Evolutionary conservation across 78 protist genomes (phyloP).

Genomic region (Pelomyxa schiedti): DNA sequence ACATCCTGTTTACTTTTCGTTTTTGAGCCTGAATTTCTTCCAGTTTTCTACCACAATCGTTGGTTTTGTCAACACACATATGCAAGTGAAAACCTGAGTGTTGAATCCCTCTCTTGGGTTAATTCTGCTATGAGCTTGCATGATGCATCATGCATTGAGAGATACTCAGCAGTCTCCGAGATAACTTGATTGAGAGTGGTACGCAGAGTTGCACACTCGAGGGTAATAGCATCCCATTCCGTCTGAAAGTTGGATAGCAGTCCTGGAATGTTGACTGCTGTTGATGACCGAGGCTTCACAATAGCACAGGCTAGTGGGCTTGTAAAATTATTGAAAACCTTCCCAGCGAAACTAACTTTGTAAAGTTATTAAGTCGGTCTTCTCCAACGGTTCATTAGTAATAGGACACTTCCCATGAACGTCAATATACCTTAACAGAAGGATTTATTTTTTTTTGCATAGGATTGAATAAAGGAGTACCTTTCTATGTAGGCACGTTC

Average conservation of each 20-base stretch:
- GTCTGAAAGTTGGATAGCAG: constrained; percentile 76
- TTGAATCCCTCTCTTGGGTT: constrained; percentile 85
- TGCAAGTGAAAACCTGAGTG: too few relatives aligned
- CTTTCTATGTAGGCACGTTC: too few relatives aligned
- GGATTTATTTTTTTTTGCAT: too few relatives aligned
- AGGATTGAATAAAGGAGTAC: too few relatives aligned
- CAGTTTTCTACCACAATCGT: too few relatives aligned
- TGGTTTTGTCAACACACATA: too few relatives aligned
- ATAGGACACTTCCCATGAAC: constrained; percentile 69
- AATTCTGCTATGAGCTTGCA: constrained; percentile 95
- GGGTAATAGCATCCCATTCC: constrained; percentile 94
- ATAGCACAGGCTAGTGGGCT: not conserved
- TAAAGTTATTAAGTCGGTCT: constrained; percentile 63
- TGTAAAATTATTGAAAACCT: too few relatives aligned
- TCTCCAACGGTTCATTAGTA: constrained; percentile 52
- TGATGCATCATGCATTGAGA: constrained; percentile 97
- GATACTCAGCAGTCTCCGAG: constrained; percentile 84
- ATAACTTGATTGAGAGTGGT: too few relatives aligned
- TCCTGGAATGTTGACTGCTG: constrained; percentile 71
- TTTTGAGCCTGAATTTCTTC: too few relatives aligned
- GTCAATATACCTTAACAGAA: constrained; percentile 61
- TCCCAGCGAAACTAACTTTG: not conserved
- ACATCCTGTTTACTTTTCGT: too few relatives aligned
- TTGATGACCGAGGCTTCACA: constrained; percentile 52
- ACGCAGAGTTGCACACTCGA: constrained; percentile 74